phyloP scores from a whole-genome alignment of 176 grass and related monocot genomes.

The Echinochloa phyllopogon region DNA sequence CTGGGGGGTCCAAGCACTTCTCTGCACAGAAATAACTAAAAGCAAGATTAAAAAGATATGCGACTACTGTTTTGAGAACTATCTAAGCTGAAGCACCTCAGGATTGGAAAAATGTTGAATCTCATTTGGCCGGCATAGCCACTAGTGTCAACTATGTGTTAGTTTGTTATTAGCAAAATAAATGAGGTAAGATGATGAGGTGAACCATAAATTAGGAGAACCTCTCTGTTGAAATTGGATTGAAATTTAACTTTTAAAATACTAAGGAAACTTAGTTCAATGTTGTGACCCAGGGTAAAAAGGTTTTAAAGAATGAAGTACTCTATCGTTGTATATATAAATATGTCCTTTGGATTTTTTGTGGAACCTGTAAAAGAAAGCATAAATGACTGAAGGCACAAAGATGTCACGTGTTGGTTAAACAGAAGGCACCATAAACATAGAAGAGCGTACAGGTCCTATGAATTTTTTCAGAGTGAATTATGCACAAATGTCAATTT shows the following conservation, averaged over 20 bases:
- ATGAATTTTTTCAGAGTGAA: background rate
- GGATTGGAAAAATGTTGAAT: no score
- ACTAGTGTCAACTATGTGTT: no score
- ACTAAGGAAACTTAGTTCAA: background rate
- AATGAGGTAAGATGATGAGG: background rate
- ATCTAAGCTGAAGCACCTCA: no score
- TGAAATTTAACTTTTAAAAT: background rate
- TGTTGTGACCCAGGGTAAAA: background rate
- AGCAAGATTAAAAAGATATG: no score
- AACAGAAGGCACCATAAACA: background rate
- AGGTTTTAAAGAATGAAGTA: background rate
- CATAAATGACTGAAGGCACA: background rate
- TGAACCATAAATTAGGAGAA: background rate
- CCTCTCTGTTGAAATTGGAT: background rate
- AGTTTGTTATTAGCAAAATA: no score
- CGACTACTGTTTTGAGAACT: no score
- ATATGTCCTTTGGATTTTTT: no score
- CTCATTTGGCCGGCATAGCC: no score
- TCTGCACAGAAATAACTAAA: no score
- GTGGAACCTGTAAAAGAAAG: no score
- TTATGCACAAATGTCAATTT: background rate
- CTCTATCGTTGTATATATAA: no score
- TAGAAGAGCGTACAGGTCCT: background rate
- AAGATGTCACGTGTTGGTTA: background rate
- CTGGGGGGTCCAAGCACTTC: no score